phyloP scores from a whole-genome alignment of 495 filamentous ascomycete species.

The Chaetomidium leptoderma region DNA sequence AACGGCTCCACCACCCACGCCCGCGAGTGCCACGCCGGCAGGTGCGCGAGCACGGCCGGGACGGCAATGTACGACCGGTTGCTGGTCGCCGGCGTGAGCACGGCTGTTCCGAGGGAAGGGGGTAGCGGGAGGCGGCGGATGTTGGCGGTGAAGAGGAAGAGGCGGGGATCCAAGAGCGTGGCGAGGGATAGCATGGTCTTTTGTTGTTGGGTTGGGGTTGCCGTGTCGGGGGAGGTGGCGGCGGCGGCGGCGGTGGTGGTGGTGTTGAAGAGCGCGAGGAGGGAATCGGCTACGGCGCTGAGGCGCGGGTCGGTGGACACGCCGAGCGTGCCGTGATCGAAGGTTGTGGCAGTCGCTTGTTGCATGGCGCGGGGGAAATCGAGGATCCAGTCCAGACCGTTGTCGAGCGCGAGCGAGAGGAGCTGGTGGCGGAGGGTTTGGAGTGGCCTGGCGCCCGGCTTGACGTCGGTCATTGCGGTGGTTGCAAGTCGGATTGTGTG shows the following conservation, averaged over 20 bases:
- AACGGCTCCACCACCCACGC: conserved; percentile 27
- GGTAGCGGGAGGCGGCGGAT: conserved; percentile 11
- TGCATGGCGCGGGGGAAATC: conserved; percentile 14
- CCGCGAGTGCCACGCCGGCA: conserved; percentile 12
- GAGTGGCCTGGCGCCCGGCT: neutral
- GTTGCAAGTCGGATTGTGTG: neutral
- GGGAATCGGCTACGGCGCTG: neutral
- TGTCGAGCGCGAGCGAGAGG: conserved; percentile 20
- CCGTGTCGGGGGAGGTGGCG: no score
- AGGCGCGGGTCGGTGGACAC: neutral
- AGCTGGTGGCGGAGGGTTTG: neutral
- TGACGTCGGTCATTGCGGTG: neutral
- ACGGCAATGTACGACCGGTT: conserved; percentile 21
- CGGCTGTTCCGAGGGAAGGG: neutral
- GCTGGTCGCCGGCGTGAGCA: conserved; percentile 5
- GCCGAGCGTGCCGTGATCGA: conserved; percentile 10
- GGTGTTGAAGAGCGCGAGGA: conserved; percentile 15
- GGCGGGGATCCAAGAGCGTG: conserved; percentile 20
- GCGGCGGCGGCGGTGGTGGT: neutral
- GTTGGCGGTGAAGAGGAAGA: conserved; percentile 4
- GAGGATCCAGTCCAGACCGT: conserved; percentile 22
- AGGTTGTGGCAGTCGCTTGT: neutral
- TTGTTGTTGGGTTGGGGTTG: neutral
- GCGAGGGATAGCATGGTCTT: conserved; percentile 6
- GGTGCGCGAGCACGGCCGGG: conserved; percentile 15